Conservation (phyloP, 495 filamentous ascomycete genomes). For the Podospora conica region DNA sequence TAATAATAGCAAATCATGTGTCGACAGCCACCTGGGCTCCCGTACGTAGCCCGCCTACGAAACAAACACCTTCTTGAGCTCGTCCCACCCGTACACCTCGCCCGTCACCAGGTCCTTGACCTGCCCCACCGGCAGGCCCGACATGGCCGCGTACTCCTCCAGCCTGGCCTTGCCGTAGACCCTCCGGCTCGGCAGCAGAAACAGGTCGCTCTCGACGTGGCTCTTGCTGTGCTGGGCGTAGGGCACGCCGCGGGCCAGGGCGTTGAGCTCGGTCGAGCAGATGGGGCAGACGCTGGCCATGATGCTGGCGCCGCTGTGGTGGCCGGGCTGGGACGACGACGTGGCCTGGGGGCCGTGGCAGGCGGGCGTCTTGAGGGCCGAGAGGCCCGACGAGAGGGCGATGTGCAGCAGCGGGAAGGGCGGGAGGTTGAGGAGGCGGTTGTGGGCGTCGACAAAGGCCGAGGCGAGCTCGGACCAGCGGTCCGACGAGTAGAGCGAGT, state of each 20-base stretch:
- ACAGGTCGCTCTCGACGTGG: slow-evolving; percentile 77
- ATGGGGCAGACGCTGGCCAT: slow-evolving; percentile 72
- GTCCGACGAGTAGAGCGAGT: slow-evolving; percentile 57
- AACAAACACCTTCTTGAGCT: slow-evolving; percentile 87
- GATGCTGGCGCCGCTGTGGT: slow-evolving; percentile 33
- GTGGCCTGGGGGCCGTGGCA: slow-evolving; percentile 64
- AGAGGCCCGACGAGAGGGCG: slow-evolving; percentile 84
- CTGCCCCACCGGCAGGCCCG: slow-evolving; percentile 53
- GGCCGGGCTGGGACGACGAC: slow-evolving; percentile 9
- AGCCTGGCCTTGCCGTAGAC: slow-evolving; percentile 76
- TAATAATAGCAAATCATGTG: neutral
- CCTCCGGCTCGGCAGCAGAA: slow-evolving; percentile 80
- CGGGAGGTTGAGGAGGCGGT: slow-evolving; percentile 79
- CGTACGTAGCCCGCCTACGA: slow-evolving; percentile 27
- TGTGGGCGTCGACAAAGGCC: slow-evolving; percentile 81
- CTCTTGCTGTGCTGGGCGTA: slow-evolving; percentile 94
- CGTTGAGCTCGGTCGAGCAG: slow-evolving; percentile 90
- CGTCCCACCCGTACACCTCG: slow-evolving; percentile 51
- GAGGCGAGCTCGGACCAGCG: slow-evolving; percentile 74
- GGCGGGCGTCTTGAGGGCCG: slow-evolving; percentile 89
- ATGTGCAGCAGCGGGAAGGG: slow-evolving; percentile 80
- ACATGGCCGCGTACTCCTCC: slow-evolving; percentile 67
- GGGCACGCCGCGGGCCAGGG: slow-evolving; percentile 77
- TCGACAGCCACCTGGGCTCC: neutral
- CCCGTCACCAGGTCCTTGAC: slow-evolving; percentile 81